These are phyloP conservation scores for Trichoderma simmonsii DNA, from an alignment of 2,329 filamentous ascomycete species.

Conservation along the genomic window DNA sequence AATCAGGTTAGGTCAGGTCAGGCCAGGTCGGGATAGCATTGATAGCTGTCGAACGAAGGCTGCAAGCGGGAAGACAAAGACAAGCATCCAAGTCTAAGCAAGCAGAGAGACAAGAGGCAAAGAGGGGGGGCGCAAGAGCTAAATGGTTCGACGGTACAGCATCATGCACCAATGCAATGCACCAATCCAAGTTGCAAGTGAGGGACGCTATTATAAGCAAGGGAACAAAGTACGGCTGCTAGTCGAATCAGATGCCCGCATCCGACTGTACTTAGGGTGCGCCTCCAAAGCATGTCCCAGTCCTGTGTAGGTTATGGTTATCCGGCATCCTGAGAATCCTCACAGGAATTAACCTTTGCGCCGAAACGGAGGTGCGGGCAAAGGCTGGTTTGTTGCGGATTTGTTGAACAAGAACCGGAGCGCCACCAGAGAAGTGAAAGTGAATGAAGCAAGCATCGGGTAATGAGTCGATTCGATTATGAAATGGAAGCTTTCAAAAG, in stretches of 20 bases:
- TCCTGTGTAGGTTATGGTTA: neutral
- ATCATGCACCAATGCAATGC: neutral
- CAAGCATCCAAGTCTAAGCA: neutral
- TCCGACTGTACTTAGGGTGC: neutral
- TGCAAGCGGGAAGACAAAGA: neutral
- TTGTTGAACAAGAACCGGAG: neutral
- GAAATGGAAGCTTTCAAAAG: neutral
- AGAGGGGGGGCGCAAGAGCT: neutral
- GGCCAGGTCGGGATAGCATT: neutral
- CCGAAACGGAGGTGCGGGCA: neutral
- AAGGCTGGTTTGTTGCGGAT: neutral
- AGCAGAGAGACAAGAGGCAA: neutral
- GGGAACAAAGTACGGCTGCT: neutral
- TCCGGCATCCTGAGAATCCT: neutral
- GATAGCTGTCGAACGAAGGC: neutral
- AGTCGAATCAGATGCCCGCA: neutral
- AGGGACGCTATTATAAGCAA: neutral
- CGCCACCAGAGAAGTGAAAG: neutral
- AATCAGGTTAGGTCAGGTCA: neutral
- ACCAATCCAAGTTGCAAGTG: neutral
- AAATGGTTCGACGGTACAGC: neutral
- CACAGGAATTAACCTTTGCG: neutral
- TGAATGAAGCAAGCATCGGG: neutral
- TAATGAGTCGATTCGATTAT: neutral
- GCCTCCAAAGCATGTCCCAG: neutral